Evolutionary conservation across 306 rosid genomes (phyloP).

Genomic region (Lathyrus aphaca): DNA sequence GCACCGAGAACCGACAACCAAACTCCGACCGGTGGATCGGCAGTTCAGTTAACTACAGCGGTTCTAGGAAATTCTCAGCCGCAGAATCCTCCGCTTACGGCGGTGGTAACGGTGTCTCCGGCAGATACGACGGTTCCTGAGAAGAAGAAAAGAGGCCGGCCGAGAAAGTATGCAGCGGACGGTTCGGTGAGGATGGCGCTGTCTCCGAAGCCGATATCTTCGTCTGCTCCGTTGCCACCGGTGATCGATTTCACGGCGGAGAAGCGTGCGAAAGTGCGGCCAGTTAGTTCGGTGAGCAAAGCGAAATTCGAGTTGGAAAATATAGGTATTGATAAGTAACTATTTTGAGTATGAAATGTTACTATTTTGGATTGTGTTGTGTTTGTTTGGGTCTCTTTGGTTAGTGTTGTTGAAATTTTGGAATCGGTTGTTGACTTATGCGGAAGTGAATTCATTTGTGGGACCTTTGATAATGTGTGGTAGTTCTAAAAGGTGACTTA

Average conservation of each 20-base stretch:
- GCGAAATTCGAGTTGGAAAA: constrained; percentile 73
- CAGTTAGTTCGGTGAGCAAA: constrained; percentile 79
- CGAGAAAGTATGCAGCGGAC: constrained; percentile 90
- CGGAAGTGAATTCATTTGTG: constrained; percentile 55
- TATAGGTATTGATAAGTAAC: constrained; percentile 59
- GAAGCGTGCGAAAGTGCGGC: constrained; percentile 80
- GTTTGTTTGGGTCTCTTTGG: background rate
- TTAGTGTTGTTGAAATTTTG: constrained; percentile 9
- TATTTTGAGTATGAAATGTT: constrained; percentile 17
- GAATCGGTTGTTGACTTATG: constrained; percentile 11
- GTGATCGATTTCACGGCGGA: constrained; percentile 92
- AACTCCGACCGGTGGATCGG: constrained; percentile 61
- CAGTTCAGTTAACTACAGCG: constrained; percentile 36
- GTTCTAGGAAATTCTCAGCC: constrained; percentile 28
- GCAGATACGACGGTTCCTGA: constrained; percentile 39
- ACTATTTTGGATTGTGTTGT: background rate
- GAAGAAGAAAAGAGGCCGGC: constrained; percentile 96
- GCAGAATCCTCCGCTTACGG: constrained; percentile 34
- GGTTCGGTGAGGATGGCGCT: constrained; percentile 79
- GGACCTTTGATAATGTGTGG: constrained; percentile 66
- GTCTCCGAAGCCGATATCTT: constrained; percentile 92
- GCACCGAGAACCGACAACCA: constrained; percentile 82
- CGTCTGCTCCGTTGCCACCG: constrained; percentile 81
- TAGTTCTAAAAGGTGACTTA: constrained; percentile 60
- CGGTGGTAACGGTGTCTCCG: constrained; percentile 28